These are phyloP conservation scores for Leishmania amazonensis DNA, from an alignment of 208 protist species.

Conservation along the genomic window DNA sequence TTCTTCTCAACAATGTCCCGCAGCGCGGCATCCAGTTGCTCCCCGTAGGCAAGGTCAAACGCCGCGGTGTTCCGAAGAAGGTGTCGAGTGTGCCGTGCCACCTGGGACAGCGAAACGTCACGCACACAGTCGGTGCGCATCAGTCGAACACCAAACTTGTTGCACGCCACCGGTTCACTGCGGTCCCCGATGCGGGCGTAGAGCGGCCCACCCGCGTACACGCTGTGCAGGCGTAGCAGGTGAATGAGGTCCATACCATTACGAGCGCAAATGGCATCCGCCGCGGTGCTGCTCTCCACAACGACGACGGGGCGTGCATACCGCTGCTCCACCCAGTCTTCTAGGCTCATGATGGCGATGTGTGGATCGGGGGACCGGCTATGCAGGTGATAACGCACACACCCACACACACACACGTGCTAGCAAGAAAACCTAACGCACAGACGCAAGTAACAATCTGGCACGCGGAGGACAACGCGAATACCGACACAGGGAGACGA, in stretches of 20 bases:
- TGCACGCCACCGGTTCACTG: constrained; percentile 46
- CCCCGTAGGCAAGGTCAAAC: constrained; percentile 75
- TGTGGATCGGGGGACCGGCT: not conserved
- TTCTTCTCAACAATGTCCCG: constrained; percentile 38
- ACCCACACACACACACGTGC: constrained; percentile 3
- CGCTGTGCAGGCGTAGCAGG: constrained; percentile 71
- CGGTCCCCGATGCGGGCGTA: constrained; percentile 55
- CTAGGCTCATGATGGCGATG: constrained; percentile 21
- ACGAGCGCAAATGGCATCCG: constrained; percentile 44
- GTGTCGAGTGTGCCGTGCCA: constrained; percentile 38
- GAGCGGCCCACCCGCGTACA: constrained; percentile 37
- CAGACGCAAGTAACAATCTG: not conserved
- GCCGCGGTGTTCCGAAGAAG: constrained; percentile 39
- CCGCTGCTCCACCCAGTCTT: constrained; percentile 69
- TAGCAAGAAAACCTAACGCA: not conserved
- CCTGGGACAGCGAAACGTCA: constrained; percentile 33
- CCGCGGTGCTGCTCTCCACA: constrained; percentile 49
- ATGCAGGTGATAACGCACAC: not conserved
- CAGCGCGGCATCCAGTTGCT: constrained; percentile 69
- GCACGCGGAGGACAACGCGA: constrained; percentile 1
- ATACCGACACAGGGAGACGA: constrained; percentile 7
- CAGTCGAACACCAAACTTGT: constrained; percentile 74
- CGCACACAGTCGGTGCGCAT: constrained; percentile 67
- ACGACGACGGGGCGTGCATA: constrained; percentile 77
- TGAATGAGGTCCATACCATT: constrained; percentile 78